A percentile compares a stretch with the other conserved stretches of the same genome.
Conservation (phyloP, 441 rosid genomes). For the Eugenia klotzschiana region DNA sequence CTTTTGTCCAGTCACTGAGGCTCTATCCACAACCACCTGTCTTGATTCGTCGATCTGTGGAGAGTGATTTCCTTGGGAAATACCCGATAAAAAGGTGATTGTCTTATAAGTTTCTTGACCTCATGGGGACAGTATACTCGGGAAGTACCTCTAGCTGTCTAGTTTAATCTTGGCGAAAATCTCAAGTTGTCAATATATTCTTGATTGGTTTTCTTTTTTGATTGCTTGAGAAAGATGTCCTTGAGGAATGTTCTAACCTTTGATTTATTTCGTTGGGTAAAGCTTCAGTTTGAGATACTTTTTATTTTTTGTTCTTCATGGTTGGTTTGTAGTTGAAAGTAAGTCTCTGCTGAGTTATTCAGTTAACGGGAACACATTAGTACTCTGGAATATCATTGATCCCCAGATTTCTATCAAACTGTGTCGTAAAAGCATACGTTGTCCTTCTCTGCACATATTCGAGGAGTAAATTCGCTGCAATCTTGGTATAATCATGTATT, state of each 20-base stretch:
- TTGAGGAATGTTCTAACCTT: background rate
- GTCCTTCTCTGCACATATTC: background rate
- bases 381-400: background rate
- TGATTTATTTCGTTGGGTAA: background rate
- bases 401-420: background rate
- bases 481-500: background rate
- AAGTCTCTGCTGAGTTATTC: background rate
- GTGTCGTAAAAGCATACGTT: background rate
- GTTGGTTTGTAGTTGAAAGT: background rate
- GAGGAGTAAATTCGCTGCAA: background rate
- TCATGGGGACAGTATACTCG: background rate
- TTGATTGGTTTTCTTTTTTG: background rate
- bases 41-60: slow-evolving; percentile 77
- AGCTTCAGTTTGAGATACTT: background rate
- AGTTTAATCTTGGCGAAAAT: background rate
- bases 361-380: background rate
- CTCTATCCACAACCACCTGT: slow-evolving; percentile 98
- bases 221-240: background rate
- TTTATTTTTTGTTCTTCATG: background rate
- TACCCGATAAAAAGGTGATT: slow-evolving; percentile 71
- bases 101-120: background rate
- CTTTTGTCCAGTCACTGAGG: slow-evolving; percentile 63
- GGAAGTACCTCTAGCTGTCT: background rate
- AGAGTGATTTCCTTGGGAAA: slow-evolving; percentile 58
- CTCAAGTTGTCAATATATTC: background rate